Conservation (phyloP, 305 asterid species). For the Solanum hybrid region DNA sequence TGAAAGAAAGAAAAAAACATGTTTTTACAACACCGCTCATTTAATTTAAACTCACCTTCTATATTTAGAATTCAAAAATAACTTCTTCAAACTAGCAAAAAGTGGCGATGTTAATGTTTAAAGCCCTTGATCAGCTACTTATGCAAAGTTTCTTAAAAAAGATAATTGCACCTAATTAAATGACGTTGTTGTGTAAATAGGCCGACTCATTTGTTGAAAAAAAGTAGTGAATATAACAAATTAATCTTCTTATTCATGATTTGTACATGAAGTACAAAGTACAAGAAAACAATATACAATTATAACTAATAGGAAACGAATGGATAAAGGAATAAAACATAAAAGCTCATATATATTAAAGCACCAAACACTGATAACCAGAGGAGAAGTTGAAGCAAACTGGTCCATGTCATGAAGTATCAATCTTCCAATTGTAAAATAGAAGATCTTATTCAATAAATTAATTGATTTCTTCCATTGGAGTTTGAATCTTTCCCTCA, state of each 20-base stretch:
- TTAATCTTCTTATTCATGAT: neutral
- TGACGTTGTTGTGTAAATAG: neutral
- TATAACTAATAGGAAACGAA: no score
- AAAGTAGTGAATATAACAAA: neutral
- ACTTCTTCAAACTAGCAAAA: no score
- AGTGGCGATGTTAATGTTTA: no score
- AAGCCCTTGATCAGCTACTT: neutral
- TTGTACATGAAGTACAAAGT: neutral
- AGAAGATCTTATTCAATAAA: neutral
- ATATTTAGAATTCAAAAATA: no score
- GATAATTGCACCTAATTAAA: no score
- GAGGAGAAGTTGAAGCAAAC: neutral
- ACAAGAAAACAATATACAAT: neutral
- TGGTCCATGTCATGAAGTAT: neutral
- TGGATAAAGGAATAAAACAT: neutral
- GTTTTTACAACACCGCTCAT: no score
- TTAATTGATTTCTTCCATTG: neutral
- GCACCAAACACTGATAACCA: neutral
- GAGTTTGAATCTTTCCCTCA: neutral
- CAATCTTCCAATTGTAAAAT: neutral
- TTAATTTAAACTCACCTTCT: no score
- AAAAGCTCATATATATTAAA: no score
- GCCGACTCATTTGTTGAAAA: neutral
- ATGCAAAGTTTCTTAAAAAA: neutral
- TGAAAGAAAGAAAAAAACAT: no score